A percentile compares a stretch with the other conserved stretches of the same genome.
Evolutionary conservation across 108 stramenopile species (phyloP).

Genomic region (Fragilaria radians): DNA sequence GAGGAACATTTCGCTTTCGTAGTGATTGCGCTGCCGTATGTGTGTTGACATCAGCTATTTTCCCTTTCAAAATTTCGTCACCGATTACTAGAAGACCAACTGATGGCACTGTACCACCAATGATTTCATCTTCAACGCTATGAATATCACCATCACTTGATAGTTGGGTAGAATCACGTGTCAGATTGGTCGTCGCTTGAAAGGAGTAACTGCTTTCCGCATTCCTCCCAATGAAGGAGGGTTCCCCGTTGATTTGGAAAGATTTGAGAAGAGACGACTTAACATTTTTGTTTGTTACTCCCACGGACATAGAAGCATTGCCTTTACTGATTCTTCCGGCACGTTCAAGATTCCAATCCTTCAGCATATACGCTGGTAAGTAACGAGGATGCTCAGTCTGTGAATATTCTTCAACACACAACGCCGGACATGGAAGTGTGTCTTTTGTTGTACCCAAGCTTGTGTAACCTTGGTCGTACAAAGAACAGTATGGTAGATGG

Average conservation of each 20-base stretch:
- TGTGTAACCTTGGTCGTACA: constrained; percentile 97
- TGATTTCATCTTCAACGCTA: constrained; percentile 5
- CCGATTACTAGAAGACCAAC: constrained; percentile 87
- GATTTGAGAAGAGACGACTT: no score
- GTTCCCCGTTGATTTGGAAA: no score
- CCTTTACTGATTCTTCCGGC: constrained; percentile 56
- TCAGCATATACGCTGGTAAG: constrained; percentile 85
- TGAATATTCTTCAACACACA: constrained; percentile 26
- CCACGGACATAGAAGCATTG: no score
- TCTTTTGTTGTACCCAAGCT: constrained; percentile 88
- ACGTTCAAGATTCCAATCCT: constrained; percentile 74
- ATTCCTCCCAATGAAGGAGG: no score
- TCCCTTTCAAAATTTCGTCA: constrained; percentile 93
- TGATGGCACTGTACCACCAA: no score
- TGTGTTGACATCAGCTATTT: constrained; percentile 85
- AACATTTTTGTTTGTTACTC: neutral
- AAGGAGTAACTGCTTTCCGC: neutral
- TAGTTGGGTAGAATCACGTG: neutral
- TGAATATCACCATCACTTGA: constrained; percentile 1
- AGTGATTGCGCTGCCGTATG: constrained; percentile 75
- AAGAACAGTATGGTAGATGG: constrained; percentile 85
- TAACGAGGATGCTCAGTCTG: constrained; percentile 29
- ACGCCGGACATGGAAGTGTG: constrained; percentile 89
- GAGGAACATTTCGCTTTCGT: constrained; percentile 59
- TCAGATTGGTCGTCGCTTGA: neutral